Evolutionary conservation across 495 filamentous ascomycete species (phyloP), one percentile per base, ranked within the genome.

Genomic region (Copromyces sp.): DNA sequence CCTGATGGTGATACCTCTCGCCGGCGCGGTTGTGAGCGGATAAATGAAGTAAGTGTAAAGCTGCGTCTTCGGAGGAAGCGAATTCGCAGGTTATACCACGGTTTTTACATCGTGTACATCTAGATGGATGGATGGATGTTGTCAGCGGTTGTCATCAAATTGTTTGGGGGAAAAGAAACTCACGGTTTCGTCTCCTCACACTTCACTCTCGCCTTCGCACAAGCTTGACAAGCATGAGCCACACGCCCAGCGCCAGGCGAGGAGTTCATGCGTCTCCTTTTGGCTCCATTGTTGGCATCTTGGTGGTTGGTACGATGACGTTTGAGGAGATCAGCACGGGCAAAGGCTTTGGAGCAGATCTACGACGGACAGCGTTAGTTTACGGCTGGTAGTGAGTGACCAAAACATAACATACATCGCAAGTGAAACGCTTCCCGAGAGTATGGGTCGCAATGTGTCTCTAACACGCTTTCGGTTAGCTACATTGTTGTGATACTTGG

Each of bases 361-460:
- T 85, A 74, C 24, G 24, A 24, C 24, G 39, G 81, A 7, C 77
- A 65, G 47, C 35, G 61, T 77, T 45, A 73, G 70, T 29, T 20
- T 32, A 1, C 38, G 20, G 4, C 39, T 39, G n/a, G 14, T 47
- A 9, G 17, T 38, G 24, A 39, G 14, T 14, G 4, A 47, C 68
- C 32, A n/a, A 41, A 24, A 24, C 24, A 24, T 24, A 24, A 75
- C 75, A 12, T 71, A 72, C 78, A 61, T 81, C 80, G 68, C 81
- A 83, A 38, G 75, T 68, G 69, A 87, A 89, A 17, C 86, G 86
- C 71, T 87, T 88, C 65, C 87, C 87, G 37, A 86, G 82, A 0
- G 86, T 88, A 74, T 89, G 87, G n/a, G 86, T 85, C 61, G 86
- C 82, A 24, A 89, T 85, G 77, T 89, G 87, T 59, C 87, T 82